Percentiles rank a stretch among this genome's conserved stretches.
Evolutionary conservation across 805 yeast genomes (phyloP).

Genomic region (Kuraishia capsulata): DNA sequence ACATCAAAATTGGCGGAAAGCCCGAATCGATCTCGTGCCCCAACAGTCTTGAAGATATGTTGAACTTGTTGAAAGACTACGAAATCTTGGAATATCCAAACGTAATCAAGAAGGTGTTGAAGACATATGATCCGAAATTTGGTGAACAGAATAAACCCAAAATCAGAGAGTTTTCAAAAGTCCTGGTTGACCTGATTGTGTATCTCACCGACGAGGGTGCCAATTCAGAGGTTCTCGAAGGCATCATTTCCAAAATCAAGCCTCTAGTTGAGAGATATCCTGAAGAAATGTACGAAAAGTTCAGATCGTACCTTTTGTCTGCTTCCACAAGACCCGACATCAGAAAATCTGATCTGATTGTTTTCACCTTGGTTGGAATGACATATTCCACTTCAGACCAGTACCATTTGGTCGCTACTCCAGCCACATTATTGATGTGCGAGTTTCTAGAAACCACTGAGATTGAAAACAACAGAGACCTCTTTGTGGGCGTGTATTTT

Average conservation of each 20-base stretch:
- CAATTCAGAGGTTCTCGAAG: constrained; percentile 21
- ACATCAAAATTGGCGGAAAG: constrained; percentile 8
- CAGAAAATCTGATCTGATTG: constrained; percentile 46
- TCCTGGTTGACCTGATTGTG: constrained; percentile 36
- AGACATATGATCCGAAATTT: constrained; percentile 62
- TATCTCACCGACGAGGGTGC: constrained; percentile 14
- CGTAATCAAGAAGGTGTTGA: constrained; percentile 44
- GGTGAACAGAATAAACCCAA: constrained; percentile 77
- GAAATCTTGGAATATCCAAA: constrained; percentile 33
- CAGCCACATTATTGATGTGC: constrained; percentile 47
- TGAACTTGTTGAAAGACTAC: constrained; percentile 20
- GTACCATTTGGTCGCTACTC: constrained; percentile 86
- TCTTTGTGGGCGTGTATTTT: constrained; percentile 57
- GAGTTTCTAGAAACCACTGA: constrained; percentile 59
- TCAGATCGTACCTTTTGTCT: constrained; percentile 45
- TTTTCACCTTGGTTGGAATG: constrained; percentile 64
- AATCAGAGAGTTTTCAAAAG: constrained; percentile 51
- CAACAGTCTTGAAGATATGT: constrained; percentile 30
- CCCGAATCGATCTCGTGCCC: constrained; percentile 31
- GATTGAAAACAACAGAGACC: constrained; percentile 22
- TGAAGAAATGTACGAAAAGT: constrained; percentile 49
- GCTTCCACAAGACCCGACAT: constrained; percentile 25
- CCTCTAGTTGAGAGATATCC: constrained; percentile 58
- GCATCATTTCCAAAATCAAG: constrained; percentile 37
- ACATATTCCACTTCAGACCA: constrained; percentile 93